A percentile compares a stretch with the other conserved stretches of the same genome.
These are phyloP conservation scores for Chenopodium suecicum DNA, from an alignment of 148 eudicot species.

Conservation along the genomic window DNA sequence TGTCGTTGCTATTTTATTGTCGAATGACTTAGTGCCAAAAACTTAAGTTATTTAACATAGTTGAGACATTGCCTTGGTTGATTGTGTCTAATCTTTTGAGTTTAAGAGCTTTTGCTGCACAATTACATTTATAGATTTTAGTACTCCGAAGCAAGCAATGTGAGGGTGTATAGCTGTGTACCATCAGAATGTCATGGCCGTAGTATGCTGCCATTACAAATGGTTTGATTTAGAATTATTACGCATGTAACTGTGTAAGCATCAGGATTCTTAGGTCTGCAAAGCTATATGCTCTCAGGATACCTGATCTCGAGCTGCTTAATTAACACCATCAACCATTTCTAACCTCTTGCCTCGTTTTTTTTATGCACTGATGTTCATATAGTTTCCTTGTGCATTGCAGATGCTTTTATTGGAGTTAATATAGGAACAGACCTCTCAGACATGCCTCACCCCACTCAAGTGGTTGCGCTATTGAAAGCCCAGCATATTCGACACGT, in stretches of 20 bases:
- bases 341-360: neutral
- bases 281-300: neutral
- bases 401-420: constrained; percentile 81
- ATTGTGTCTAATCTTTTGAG: neutral
- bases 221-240: neutral
- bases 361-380: neutral
- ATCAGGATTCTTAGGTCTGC: neutral
- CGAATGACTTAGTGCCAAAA: no score
- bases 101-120: neutral
- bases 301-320: neutral
- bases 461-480: constrained; percentile 83
- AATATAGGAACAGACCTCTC: constrained; percentile 81
- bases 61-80: neutral
- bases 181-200: neutral
- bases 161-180: neutral
- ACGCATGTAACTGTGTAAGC: neutral
- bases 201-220: neutral
- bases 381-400: constrained; percentile 7
- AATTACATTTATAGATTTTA: neutral
- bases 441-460: constrained; percentile 90
- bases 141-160: neutral
- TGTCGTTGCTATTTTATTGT: no score
- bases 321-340: no score
- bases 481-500: constrained; percentile 69
- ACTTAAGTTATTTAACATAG: no score